Evolutionary conservation across 2,329 filamentous ascomycete species (phyloP).

Genomic region (Trichoderma breve): DNA sequence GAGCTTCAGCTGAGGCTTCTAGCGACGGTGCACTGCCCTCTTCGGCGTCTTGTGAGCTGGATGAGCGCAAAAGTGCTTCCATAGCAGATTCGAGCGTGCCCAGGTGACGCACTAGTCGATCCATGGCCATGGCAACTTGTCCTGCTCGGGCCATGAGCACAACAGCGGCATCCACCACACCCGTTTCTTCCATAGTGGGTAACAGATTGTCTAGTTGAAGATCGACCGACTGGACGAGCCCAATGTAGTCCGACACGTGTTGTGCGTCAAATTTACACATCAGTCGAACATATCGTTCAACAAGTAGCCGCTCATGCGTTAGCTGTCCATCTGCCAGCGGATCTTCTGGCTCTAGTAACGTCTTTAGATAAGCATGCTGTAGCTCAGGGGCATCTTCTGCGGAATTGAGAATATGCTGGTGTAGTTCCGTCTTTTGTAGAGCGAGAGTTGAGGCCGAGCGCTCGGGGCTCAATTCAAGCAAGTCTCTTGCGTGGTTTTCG

Average conservation of each 20-base stretch:
- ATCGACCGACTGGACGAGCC: constrained; percentile 71
- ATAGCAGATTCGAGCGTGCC: constrained; percentile 76
- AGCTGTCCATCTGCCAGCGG: constrained; percentile 32
- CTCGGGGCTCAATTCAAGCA: constrained; percentile 65
- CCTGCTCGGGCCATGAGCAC: constrained; percentile 88
- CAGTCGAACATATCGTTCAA: constrained; percentile 83
- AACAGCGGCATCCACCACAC: constrained; percentile 89
- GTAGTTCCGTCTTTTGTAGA: constrained; percentile 59
- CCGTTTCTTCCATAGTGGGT: constrained; percentile 83
- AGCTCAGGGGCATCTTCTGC: constrained; percentile 59
- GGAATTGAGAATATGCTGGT: constrained; percentile 63
- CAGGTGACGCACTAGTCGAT: constrained; percentile 77
- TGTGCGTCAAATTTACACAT: constrained; percentile 83
- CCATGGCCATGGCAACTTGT: constrained; percentile 78
- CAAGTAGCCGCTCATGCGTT: constrained; percentile 56
- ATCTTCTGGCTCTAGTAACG: constrained; percentile 65
- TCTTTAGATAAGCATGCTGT: constrained; percentile 74
- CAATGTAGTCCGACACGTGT: constrained; percentile 84
- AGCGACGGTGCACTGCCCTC: constrained; percentile 52
- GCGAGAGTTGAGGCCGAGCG: constrained; percentile 65
- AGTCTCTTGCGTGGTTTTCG: constrained; percentile 59
- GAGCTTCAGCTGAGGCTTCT: constrained; percentile 66
- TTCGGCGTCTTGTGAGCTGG: constrained; percentile 32
- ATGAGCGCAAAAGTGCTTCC: constrained; percentile 65
- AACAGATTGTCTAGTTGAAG: constrained; percentile 77